phyloP scores from a whole-genome alignment of 2,329 filamentous ascomycete genomes.

The Talaromyces sp. region DNA sequence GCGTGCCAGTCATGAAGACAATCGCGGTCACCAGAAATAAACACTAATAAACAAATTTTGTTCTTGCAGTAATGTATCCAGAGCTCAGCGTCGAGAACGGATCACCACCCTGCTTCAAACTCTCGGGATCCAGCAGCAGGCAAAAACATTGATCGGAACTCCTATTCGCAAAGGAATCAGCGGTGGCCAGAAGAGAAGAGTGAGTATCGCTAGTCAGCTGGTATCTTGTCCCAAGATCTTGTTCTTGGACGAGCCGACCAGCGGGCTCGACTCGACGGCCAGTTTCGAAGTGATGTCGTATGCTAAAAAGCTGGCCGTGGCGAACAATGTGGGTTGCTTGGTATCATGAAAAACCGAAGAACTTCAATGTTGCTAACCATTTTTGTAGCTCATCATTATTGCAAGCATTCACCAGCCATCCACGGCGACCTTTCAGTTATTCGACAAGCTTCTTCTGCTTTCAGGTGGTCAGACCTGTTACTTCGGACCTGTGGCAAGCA shows the following conservation, averaged over 20 bases:
- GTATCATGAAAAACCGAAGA: background rate
- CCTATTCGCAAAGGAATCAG: slow-evolving; percentile 77
- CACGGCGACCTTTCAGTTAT: slow-evolving; percentile 69
- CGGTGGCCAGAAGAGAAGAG: slow-evolving; percentile 75
- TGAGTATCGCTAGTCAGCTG: slow-evolving; percentile 73
- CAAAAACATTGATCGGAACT: slow-evolving; percentile 69
- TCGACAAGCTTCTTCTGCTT: slow-evolving; percentile 71
- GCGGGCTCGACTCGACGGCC: slow-evolving; percentile 71
- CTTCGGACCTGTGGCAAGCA: slow-evolving; percentile 56
- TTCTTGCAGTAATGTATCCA: slow-evolving; percentile 41
- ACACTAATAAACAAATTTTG: background rate
- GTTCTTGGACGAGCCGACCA: slow-evolving; percentile 80
- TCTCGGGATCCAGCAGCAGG: slow-evolving; percentile 67
- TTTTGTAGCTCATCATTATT: slow-evolving; percentile 63
- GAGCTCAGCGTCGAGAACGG: slow-evolving; percentile 54
- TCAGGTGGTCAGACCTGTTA: slow-evolving; percentile 67
- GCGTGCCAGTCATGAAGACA: slow-evolving; percentile 13
- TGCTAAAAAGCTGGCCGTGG: slow-evolving; percentile 59
- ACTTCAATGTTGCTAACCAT: background rate
- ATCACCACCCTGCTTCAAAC: slow-evolving; percentile 62
- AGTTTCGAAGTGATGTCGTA: slow-evolving; percentile 72
- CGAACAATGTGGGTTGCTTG: slow-evolving; percentile 52
- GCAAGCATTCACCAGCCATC: slow-evolving; percentile 84
- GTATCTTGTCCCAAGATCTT: slow-evolving; percentile 75
- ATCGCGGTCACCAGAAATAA: background rate